These are phyloP conservation scores for Pyrenophora teres DNA, from an alignment of 2,329 filamentous ascomycete genomes.

Conservation along the genomic window DNA sequence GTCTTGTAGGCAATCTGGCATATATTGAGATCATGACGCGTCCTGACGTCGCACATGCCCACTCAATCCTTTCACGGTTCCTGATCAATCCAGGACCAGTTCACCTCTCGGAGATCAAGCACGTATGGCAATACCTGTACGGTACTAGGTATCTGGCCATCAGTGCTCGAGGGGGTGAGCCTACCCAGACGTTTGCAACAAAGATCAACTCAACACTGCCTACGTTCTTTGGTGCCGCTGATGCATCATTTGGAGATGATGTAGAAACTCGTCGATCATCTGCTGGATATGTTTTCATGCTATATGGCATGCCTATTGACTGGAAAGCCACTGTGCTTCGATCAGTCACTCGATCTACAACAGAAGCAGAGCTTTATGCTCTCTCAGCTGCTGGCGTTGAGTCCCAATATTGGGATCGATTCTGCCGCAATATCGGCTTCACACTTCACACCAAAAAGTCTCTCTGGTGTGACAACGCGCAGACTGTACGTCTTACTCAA, in stretches of 20 bases:
- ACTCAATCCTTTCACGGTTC: no score
- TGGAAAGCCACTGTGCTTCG: not conserved
- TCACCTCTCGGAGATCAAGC: no score
- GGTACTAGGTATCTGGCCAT: no score
- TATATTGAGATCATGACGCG: no score
- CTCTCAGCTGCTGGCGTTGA: constrained; percentile 1
- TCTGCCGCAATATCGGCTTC: constrained; percentile 4
- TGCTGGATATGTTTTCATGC: not conserved
- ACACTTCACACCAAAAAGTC: not conserved
- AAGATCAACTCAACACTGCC: no score
- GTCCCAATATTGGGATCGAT: constrained; percentile 1
- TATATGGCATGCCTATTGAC: not conserved
- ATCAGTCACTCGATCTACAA: not conserved
- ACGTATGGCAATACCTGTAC: no score
- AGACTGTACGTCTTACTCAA: constrained; percentile 3
- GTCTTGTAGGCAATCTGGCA: no score
- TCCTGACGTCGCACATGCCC: no score
- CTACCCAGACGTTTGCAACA: no score
- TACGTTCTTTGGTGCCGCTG: not conserved
- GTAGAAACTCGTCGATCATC: not conserved
- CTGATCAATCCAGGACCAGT: no score
- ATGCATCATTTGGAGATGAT: not conserved
- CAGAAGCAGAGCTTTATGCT: not conserved
- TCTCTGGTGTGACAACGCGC: constrained; percentile 4
- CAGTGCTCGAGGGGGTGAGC: no score